Conservation (phyloP, 495 filamentous ascomycete species). For the Penicillium pancosmium region DNA sequence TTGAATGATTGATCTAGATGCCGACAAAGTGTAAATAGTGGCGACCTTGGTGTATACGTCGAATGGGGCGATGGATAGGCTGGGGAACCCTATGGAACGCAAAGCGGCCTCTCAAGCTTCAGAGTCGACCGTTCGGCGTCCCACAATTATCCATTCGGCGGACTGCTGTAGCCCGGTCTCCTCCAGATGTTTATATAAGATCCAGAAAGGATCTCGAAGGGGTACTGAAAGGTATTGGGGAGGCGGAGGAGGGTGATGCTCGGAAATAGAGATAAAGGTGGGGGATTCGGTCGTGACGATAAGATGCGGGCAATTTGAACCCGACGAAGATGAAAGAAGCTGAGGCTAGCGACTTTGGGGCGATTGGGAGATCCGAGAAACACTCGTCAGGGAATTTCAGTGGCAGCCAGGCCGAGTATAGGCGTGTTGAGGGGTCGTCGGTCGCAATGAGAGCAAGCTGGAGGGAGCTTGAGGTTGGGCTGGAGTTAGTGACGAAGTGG, state of each 20-base stretch:
- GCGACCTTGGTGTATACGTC: not conserved
- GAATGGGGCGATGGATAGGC: conserved; percentile 16
- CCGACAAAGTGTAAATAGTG: not conserved
- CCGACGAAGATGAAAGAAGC: not conserved
- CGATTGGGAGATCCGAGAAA: not conserved
- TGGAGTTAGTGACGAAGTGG: not conserved
- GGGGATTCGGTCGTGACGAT: not conserved
- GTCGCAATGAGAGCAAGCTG: conserved; percentile 5
- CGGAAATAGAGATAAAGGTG: not conserved
- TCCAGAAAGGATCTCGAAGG: not conserved
- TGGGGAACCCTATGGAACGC: conserved; percentile 57
- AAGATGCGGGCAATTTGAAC: not conserved
- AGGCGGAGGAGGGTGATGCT: not conserved
- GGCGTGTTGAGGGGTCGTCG: conserved; percentile 1
- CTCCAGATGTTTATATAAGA: conserved; percentile 14
- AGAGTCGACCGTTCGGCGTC: conserved; percentile 55
- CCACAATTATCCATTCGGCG: conserved; percentile 50
- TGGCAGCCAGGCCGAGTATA: not conserved
- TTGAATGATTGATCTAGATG: not conserved
- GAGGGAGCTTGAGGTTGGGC: not conserved
- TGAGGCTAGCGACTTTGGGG: conserved; percentile 1
- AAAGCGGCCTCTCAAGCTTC: conserved; percentile 53
- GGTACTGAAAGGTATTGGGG: not conserved
- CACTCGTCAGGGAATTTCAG: not conserved
- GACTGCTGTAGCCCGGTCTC: conserved; percentile 11